Percentiles rank a stretch among this genome's conserved stretches.
phyloP scores from a whole-genome alignment of 2,329 filamentous ascomycete genomes.

The Paracorniculantispora psalliotae region DNA sequence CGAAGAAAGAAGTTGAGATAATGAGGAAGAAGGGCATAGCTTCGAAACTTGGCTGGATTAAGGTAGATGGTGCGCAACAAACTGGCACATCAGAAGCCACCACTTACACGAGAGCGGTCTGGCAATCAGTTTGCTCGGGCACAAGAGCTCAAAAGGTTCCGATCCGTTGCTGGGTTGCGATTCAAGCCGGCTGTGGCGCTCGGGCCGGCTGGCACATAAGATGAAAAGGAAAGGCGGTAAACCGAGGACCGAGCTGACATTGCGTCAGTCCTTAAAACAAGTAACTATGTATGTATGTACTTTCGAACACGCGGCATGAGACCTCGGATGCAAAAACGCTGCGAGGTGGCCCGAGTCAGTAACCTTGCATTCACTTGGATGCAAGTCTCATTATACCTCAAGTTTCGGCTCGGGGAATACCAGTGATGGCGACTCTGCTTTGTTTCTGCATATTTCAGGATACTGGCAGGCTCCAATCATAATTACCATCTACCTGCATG shows the following conservation, averaged over 20 bases:
- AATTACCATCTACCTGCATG: neutral
- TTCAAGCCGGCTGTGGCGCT: neutral
- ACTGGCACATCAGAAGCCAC: neutral
- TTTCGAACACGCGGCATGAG: neutral
- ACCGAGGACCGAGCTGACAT: neutral
- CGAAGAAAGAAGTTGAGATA: neutral
- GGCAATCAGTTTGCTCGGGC: neutral
- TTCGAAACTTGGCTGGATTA: neutral
- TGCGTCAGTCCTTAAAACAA: neutral
- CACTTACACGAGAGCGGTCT: neutral
- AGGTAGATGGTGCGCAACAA: no score
- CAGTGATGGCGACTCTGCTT: neutral
- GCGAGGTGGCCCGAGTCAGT: neutral
- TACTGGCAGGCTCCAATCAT: neutral
- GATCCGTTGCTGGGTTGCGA: neutral
- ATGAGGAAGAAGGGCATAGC: neutral
- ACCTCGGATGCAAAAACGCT: no score
- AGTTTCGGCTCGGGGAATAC: no score
- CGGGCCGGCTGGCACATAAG: neutral
- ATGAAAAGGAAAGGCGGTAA: constrained; percentile 2
- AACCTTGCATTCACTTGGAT: neutral
- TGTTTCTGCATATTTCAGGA: neutral
- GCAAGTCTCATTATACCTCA: neutral
- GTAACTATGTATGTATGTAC: no score
- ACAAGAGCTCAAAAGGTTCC: no score